phyloP scores from a whole-genome alignment of 305 asterid genomes.

The Fraxinus greggii region DNA sequence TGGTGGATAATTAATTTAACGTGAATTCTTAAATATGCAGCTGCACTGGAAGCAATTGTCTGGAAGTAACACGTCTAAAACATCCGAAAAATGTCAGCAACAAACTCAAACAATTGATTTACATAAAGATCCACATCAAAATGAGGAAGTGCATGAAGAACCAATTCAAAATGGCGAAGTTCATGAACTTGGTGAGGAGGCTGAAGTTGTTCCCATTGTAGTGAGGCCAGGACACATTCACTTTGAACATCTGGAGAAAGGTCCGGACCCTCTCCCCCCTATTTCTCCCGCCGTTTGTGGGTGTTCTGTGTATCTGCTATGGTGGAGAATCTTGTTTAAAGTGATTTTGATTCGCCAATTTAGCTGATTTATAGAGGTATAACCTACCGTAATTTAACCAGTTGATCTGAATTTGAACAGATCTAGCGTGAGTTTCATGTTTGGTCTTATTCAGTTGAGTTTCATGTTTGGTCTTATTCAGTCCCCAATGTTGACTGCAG shows the following conservation, averaged over 20 bases:
- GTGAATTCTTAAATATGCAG: slow-evolving; percentile 42
- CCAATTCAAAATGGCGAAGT: not conserved
- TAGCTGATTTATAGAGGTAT: not conserved
- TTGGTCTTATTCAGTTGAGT: not conserved
- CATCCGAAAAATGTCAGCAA: slow-evolving; percentile 33
- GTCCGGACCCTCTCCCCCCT: slow-evolving; percentile 34
- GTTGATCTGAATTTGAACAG: not conserved
- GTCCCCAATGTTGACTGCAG: not conserved
- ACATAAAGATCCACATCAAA: not conserved
- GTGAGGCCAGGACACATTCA: slow-evolving; percentile 95
- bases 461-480: not conserved
- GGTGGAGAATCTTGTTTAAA: not conserved
- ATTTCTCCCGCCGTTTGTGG: not conserved
- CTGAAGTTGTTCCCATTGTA: slow-evolving; percentile 69
- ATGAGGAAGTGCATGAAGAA: not conserved
- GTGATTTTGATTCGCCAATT: not conserved
- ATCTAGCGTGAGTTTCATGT: not conserved
- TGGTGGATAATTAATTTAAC: slow-evolving; percentile 20
- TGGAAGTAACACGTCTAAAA: slow-evolving; percentile 34
- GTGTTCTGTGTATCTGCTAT: not conserved
- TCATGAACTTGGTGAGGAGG: slow-evolving; percentile 32
- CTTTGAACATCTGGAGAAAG: slow-evolving; percentile 77
- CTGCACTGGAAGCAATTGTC: slow-evolving; percentile 64
- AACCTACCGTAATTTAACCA: not conserved
- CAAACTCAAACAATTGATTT: slow-evolving; percentile 35